phyloP scores from a whole-genome alignment of 176 grass and related monocot genomes.

The Thalia dealbata region DNA sequence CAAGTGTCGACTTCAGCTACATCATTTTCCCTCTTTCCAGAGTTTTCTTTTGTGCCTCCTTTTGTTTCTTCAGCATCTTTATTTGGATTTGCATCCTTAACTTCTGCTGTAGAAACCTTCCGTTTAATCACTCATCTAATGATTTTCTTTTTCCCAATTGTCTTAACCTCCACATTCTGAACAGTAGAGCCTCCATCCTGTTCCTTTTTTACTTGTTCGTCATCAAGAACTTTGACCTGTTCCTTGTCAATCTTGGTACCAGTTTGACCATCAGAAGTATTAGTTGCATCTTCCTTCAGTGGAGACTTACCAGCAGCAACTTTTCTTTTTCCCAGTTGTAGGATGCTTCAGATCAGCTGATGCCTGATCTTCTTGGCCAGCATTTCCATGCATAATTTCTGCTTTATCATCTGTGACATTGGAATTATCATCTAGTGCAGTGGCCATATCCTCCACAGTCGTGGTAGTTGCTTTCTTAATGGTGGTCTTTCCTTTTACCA shows the following conservation, averaged over 20 bases:
- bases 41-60: slow-evolving; percentile 20
- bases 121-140: slow-evolving; percentile 85
- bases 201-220: slow-evolving; percentile 32
- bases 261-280: slow-evolving; percentile 32
- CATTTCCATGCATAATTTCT: slow-evolving; percentile 2
- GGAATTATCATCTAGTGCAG: slow-evolving; percentile 5
- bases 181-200: slow-evolving; percentile 3
- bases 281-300: slow-evolving; percentile 24
- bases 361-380: slow-evolving; percentile 7
- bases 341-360: background rate
- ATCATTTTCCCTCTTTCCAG: slow-evolving; percentile 39
- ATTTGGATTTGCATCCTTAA: slow-evolving; percentile 25
- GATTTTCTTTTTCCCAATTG: slow-evolving; percentile 72
- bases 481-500: slow-evolving; percentile 61
- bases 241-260: slow-evolving; percentile 25
- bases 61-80: slow-evolving; percentile 35
- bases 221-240: slow-evolving; percentile 12
- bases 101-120: slow-evolving; percentile 39
- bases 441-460: slow-evolving; percentile 18
- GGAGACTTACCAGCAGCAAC: slow-evolving; percentile 21
- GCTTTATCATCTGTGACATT: background rate
- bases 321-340: slow-evolving; percentile 2
- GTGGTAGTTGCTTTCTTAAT: slow-evolving; percentile 38
- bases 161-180: slow-evolving; percentile 43
- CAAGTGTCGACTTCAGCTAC: slow-evolving; percentile 12